Evolutionary conservation across 176 grass and related monocot genomes (phyloP).

Genomic region (Avena atlantica): DNA sequence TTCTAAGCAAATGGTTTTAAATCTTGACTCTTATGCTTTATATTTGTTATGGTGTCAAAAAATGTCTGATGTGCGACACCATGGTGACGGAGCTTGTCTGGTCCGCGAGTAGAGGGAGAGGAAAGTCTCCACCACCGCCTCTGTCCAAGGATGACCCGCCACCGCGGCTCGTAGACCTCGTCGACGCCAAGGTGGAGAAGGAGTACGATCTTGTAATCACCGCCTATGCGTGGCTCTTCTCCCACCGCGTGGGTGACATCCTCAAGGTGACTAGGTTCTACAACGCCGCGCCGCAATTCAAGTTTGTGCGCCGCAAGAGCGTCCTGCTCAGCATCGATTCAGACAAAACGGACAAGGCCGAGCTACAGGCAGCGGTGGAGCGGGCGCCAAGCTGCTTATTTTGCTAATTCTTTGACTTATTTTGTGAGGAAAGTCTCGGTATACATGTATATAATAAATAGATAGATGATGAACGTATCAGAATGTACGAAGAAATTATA

Average conservation of each 20-base stretch:
- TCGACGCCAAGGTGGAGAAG: conserved; percentile 61
- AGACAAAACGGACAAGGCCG: background rate
- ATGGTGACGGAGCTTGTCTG: no score
- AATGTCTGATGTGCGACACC: no score
- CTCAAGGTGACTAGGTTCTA: conserved; percentile 69
- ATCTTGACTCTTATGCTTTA: no score
- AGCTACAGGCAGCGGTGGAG: conserved; percentile 78
- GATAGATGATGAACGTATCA: no score
- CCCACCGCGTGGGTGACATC: conserved; percentile 80
- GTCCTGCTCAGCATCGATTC: conserved; percentile 85
- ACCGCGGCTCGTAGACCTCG: conserved; percentile 64
- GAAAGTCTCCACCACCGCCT: background rate
- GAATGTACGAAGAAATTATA: no score
- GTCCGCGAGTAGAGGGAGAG: no score
- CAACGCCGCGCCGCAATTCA: conserved; percentile 79
- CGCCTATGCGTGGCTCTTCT: conserved; percentile 82
- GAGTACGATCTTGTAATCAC: conserved; percentile 92
- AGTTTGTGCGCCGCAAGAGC: conserved; percentile 85
- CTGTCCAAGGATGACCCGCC: background rate
- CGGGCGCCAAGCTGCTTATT: conserved; percentile 58
- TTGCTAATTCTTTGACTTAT: no score
- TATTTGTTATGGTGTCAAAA: no score
- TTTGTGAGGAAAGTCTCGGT: no score
- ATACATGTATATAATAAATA: no score
- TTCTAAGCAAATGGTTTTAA: no score